Percentiles rank a stretch among this genome's conserved stretches.
Evolutionary conservation across 2,329 filamentous ascomycete genomes (phyloP).

Genomic region (Emergomyces africanus): DNA sequence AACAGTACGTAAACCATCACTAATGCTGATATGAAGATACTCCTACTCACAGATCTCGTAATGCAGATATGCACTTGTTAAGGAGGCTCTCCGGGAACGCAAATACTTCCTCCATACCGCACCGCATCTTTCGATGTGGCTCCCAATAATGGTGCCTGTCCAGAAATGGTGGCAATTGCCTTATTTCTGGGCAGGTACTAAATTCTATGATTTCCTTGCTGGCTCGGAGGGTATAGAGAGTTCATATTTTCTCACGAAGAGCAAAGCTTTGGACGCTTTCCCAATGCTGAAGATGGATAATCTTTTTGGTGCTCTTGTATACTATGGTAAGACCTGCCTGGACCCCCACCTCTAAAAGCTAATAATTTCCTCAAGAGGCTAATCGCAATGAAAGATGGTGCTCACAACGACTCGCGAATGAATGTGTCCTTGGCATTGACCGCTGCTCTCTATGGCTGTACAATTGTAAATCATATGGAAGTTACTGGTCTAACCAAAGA

Average conservation of each 20-base stretch:
- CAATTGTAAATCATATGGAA: conserved; percentile 71
- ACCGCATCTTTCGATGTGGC: conserved; percentile 66
- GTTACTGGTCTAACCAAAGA: conserved; percentile 68
- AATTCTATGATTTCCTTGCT: conserved; percentile 74
- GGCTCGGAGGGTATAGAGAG: conserved; percentile 74
- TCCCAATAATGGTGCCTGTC: conserved; percentile 72
- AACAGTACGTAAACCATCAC: conserved; percentile 42
- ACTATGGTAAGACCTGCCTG: conserved; percentile 49
- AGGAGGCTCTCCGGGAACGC: conserved; percentile 68
- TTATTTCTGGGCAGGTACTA: conserved; percentile 58
- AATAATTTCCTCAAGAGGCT: conserved; percentile 3
- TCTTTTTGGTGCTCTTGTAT: conserved; percentile 69
- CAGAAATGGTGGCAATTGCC: conserved; percentile 76
- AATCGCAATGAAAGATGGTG: conserved; percentile 49
- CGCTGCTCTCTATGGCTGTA: conserved; percentile 73
- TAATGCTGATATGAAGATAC: not conserved
- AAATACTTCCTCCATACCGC: conserved; percentile 75
- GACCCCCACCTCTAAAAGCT: not conserved
- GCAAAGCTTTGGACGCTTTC: conserved; percentile 75
- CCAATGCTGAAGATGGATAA: conserved; percentile 76
- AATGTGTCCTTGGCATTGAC: conserved; percentile 83
- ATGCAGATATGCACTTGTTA: conserved; percentile 51
- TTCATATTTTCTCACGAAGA: conserved; percentile 77
- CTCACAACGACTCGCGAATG: conserved; percentile 87
- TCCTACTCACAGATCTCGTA: not conserved